phyloP scores from a whole-genome alignment of 2,329 filamentous ascomycete species.

The Cytospora paraplurivora region DNA sequence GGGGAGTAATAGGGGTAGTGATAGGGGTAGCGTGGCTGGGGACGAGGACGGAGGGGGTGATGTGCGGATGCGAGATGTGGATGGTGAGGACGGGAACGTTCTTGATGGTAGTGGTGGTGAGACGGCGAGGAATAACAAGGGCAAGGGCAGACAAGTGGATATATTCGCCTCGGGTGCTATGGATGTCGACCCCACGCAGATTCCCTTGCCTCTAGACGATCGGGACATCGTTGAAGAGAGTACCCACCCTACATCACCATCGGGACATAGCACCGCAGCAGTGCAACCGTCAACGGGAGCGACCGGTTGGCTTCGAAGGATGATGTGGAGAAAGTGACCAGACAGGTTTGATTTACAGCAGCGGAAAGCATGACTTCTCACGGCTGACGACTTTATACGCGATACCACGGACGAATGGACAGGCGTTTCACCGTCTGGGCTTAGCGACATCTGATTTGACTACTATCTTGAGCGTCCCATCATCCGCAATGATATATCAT shows the following conservation, averaged over 20 bases:
- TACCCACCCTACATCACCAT: no score
- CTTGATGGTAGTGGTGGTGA: background rate
- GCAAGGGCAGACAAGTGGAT: slow-evolving; percentile 24
- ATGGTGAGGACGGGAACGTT: background rate
- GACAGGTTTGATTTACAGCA: slow-evolving; percentile 43
- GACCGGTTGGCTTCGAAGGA: slow-evolving; percentile 20
- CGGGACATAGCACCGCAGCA: slow-evolving; percentile 1
- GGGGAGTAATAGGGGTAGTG: no score
- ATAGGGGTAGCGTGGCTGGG: slow-evolving; percentile 31
- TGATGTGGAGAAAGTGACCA: slow-evolving; percentile 44
- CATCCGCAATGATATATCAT: background rate
- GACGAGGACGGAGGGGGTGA: slow-evolving; percentile 26
- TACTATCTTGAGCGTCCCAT: slow-evolving; percentile 9
- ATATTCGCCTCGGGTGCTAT: slow-evolving; percentile 16
- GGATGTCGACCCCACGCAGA: slow-evolving; percentile 23
- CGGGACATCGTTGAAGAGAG: slow-evolving; percentile 1
- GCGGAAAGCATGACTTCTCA: slow-evolving; percentile 38
- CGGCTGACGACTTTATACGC: slow-evolving; percentile 39
- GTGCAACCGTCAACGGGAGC: slow-evolving; percentile 7
- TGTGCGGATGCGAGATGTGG: slow-evolving; percentile 24
- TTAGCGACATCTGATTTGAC: slow-evolving; percentile 8
- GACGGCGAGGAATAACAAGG: slow-evolving; percentile 26
- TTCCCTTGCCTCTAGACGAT: slow-evolving; percentile 2
- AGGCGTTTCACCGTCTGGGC: background rate
- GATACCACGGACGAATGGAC: slow-evolving; percentile 24